Evolutionary conservation across 441 rosid species (phyloP), one percentile per base, ranked within the genome.

Genomic region (Capsella rubella): DNA sequence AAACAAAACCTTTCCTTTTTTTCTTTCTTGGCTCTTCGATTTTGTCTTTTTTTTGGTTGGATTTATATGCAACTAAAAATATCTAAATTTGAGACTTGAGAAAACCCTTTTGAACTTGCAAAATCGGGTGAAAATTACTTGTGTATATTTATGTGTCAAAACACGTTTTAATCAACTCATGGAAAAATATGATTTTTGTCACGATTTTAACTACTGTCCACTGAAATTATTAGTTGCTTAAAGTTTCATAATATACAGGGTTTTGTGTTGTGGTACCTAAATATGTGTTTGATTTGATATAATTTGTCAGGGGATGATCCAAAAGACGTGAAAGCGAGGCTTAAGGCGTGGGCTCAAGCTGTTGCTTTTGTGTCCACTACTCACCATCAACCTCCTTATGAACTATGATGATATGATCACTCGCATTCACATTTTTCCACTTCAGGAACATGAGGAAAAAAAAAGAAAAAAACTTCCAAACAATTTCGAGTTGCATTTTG

Each of bases 311-410:
- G 99, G 9, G 99, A 95, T 84, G 91, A 95, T 77, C 99, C 97
- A 4, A 78, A 87, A 69, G 97, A 92, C 29, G 99, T 95, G 29
- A 95, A 95, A 84, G 97, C 97, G 4, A 81, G 99, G 81, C 89
- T 95, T 18, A 95, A 89, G 84, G 96, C 89, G n/a, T 95, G 99
- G 99, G 99, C 99, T 72, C 99, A 95, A 61, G 90, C 96, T 11
- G 99, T 95, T 79, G 97, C 97, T 7, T 78, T 92, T 54, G 90
- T 86, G 10, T 90, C 97, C 5, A 59, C 97, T 6, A 76, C 93
- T 46, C 75, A 81, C 64, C 80, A 69, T 34, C 71, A 58, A 28
- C 69, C 81, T 78, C 78, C 78, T 31, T 6, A 27, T 16, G 66
- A 69, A 32, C 47, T 66, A 29, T 78, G 65, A 29, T 78, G 65